Percentiles rank a stretch among this genome's conserved stretches.
phyloP scores from a whole-genome alignment of 139 green algal species.

The Chlorella vulgaris region DNA sequence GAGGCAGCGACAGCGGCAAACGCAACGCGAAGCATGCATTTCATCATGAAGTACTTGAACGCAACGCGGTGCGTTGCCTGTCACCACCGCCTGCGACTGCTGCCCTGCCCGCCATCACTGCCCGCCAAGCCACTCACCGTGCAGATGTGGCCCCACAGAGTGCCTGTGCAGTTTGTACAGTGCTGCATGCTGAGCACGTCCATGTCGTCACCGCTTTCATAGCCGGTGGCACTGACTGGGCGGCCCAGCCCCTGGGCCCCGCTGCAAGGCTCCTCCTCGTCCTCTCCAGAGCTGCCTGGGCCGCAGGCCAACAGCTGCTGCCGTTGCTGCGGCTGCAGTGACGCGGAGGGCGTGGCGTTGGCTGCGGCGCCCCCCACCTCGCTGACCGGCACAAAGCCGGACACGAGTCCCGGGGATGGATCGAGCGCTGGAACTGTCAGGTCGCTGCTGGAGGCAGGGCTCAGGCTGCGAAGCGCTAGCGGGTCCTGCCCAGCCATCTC shows the following conservation, averaged over 20 bases:
- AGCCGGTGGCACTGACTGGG: conserved; percentile 6
- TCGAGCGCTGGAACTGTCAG: not conserved
- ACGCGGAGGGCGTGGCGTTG: not conserved
- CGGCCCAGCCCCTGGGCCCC: not conserved
- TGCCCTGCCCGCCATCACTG: not conserved
- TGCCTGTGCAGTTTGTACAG: conserved; percentile 56
- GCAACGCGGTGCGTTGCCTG: not conserved
- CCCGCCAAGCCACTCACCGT: conserved; percentile 4
- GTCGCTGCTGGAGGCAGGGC: not conserved
- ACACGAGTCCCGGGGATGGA: not conserved
- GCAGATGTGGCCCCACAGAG: conserved; percentile 33
- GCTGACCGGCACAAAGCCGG: conserved; percentile 22
- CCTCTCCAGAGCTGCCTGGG: not conserved
- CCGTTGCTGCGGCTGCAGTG: too few species aligned
- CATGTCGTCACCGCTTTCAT: conserved; percentile 36
- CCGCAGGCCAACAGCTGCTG: not conserved
- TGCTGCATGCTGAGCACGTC: conserved; percentile 33
- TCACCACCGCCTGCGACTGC: too few species aligned
- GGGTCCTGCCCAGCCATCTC: not conserved
- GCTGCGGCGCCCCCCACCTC: not conserved
- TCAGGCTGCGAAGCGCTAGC: not conserved
- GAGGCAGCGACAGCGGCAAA: not conserved
- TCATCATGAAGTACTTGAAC: not conserved
- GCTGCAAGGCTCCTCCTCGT: conserved; percentile 15
- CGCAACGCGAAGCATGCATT: not conserved